Conservation (phyloP, 805 yeast species). For the Clavispora phyllophila region DNA sequence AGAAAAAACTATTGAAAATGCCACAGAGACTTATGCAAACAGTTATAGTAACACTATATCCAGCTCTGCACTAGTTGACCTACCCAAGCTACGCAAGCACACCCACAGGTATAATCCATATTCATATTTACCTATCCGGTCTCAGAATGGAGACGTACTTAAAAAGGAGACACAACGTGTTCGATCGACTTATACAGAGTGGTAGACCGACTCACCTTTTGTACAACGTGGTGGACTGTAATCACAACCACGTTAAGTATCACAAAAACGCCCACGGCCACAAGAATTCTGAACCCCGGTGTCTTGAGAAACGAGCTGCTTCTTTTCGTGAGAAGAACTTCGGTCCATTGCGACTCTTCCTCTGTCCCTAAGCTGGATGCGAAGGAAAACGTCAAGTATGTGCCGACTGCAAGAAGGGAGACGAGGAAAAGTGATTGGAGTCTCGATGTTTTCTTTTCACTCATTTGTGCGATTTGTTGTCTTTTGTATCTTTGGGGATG, state of each 20-base stretch:
- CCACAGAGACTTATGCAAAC: no score
- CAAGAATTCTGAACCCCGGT: constrained; percentile 25
- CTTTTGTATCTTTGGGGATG: no score
- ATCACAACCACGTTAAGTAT: constrained; percentile 33
- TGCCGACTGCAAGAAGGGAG: background rate
- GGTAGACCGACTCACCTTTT: constrained; percentile 22
- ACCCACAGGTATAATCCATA: background rate
- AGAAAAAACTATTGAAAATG: no score
- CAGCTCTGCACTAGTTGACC: no score
- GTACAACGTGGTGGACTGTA: constrained; percentile 33
- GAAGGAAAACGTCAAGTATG: background rate
- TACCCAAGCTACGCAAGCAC: no score
- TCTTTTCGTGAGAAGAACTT: no score
- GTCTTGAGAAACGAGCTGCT: no score
- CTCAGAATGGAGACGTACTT: constrained; percentile 33
- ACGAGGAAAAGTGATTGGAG: background rate
- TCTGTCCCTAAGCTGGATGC: background rate
- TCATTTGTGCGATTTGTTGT: no score
- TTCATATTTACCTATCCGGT: background rate
- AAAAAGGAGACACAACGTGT: constrained; percentile 34
- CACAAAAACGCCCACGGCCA: constrained; percentile 32
- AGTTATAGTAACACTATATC: no score
- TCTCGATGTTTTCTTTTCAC: background rate
- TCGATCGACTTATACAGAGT: constrained; percentile 32
- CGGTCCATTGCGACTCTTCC: background rate